These are phyloP conservation scores for Suhomyces chickasaworum DNA, from an alignment of 1,139 yeast genomes.

Conservation along the genomic window DNA sequence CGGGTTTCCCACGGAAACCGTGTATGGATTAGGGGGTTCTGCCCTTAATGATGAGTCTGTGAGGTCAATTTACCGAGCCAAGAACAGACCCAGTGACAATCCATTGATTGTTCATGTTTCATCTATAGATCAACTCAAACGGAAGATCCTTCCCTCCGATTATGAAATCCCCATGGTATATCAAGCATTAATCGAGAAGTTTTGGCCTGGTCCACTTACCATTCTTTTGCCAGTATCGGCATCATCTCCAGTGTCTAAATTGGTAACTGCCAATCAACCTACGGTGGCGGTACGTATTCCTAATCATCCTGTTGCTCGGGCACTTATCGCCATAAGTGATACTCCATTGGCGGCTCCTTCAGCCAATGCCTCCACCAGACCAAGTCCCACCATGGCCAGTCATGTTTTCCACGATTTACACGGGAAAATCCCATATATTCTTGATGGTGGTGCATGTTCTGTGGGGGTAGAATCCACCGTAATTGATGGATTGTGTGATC, in stretches of 20 bases:
- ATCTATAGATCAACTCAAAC: constrained; percentile 67
- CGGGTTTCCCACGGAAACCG: constrained; percentile 97
- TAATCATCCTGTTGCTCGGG: constrained; percentile 83
- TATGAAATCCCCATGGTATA: constrained; percentile 68
- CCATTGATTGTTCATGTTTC: constrained; percentile 91
- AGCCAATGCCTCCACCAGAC: constrained; percentile 94
- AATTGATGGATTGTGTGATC: constrained; percentile 79
- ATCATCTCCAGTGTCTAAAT: constrained; percentile 58
- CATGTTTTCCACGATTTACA: constrained; percentile 82
- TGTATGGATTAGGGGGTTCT: constrained; percentile 92
- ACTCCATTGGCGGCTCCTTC: constrained; percentile 96
- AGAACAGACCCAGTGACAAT: constrained; percentile 92
- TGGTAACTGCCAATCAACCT: constrained; percentile 82
- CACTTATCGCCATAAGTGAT: constrained; percentile 82
- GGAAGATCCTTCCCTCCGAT: constrained; percentile 50
- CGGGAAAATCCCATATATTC: constrained; percentile 77
- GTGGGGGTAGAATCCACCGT: constrained; percentile 96
- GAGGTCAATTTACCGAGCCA: constrained; percentile 74
- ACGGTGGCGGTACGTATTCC: constrained; percentile 95
- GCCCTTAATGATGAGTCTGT: constrained; percentile 77
- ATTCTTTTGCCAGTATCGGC: constrained; percentile 70
- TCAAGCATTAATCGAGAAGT: constrained; percentile 56
- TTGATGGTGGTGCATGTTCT: constrained; percentile 89
- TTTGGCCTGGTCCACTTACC: constrained; percentile 98
- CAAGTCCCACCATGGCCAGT: constrained; percentile 85